Evolutionary conservation across 768 basidiomycete genomes (phyloP), one percentile per base, ranked within the genome.

Genomic region (Boletus patriciae): DNA sequence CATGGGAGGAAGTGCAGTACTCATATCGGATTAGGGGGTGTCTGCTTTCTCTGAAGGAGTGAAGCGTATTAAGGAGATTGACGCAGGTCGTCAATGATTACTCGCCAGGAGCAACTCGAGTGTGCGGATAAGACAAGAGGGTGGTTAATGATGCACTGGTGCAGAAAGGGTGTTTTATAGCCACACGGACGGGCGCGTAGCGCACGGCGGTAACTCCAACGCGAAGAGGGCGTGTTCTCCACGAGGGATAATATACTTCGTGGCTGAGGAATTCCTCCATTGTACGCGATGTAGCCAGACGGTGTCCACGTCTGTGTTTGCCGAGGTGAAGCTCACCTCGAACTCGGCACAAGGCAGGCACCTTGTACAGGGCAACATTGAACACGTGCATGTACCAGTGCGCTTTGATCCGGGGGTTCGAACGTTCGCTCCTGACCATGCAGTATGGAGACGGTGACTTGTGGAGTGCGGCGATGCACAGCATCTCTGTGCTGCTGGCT

Each of bases 111-210:
- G 67, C 62, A 44, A 49, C 34, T 65, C 15, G 46, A 63, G 48
- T 54, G 10, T 55, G 64, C 44, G 71, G 68, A 73, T 64, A 78
- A 67, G 82, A 70, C 67, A 62, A 80, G 80, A 58, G 79, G 71
- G 77, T 80, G 64, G 68, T 73, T 59, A 50, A 48, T 54, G 53
- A 50, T 54, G 25, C 36, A 31, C 41, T 38, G 54, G 42, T 6
- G 54, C 46, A 43, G 46, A 44, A 42, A 37, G 51, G 55, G 37
- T 60, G 53, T 36, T 72, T 70, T 72, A 72, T 72, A 71, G 46
- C 50, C 56, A 55, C 55, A 45, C 13, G 47, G 56, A 52, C 19
- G 36, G 41, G 33, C 54, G 36, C 48, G 50, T 52, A 55, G 60
- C 55, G 52, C 53, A 41, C 56, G 48, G 55, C 51, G 59, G 45